Conservation (phyloP, 768 basidiomycete species). For the Boletales sp. region DNA sequence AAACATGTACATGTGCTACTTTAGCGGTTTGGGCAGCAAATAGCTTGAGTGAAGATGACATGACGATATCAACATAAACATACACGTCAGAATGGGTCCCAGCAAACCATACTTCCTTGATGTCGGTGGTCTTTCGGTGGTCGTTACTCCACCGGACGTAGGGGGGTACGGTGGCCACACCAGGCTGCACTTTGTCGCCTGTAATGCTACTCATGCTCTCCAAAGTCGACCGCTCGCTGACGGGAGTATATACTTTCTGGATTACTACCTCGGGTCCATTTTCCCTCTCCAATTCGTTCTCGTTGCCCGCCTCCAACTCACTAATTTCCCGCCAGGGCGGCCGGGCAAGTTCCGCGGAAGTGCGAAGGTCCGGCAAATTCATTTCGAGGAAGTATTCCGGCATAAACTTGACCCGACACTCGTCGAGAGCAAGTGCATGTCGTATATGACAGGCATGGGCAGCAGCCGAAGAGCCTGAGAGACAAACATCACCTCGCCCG, state of each 20-base stretch:
- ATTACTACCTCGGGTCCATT: not conserved
- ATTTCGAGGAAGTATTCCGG: constrained; percentile 32
- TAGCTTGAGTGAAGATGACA: not conserved
- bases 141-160: not conserved
- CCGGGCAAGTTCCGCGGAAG: constrained; percentile 24
- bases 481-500: constrained; percentile 38
- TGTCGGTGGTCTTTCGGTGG: constrained; percentile 6
- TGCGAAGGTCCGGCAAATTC: constrained; percentile 18
- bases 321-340: not conserved
- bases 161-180: not conserved
- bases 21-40: too few species aligned
- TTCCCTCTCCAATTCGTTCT: not conserved
- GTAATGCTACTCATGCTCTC: not conserved
- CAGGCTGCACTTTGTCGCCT: not conserved
- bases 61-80: not conserved
- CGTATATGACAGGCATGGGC: constrained; percentile 54
- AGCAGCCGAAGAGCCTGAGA: constrained; percentile 56
- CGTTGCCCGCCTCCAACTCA: not conserved
- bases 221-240: constrained; percentile 1
- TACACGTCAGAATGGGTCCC: constrained; percentile 37
- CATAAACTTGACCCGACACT: constrained; percentile 55
- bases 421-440: constrained; percentile 61
- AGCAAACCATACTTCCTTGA: constrained; percentile 65
- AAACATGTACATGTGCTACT: too few species aligned
- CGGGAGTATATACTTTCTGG: not conserved